A percentile compares a stretch with the other conserved stretches of the same genome.
These are phyloP conservation scores for Ceratobasidium sp. DNA, from an alignment of 1,284 basidiomycete species.

Conservation along the genomic window DNA sequence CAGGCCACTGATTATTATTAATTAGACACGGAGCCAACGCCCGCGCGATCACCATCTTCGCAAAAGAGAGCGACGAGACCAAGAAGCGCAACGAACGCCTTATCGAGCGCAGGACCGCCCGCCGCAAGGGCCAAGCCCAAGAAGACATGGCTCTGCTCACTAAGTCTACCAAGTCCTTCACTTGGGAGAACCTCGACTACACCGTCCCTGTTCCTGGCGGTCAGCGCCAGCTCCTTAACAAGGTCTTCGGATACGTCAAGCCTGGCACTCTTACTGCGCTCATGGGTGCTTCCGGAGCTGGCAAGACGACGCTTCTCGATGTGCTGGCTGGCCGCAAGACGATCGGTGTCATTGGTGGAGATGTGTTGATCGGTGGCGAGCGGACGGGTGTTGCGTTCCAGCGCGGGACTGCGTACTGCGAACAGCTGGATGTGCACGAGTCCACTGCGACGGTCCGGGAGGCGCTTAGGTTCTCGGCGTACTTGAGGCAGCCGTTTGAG, in stretches of 20 bases:
- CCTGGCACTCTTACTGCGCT: conserved; percentile 66
- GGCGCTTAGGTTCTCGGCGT: conserved; percentile 66
- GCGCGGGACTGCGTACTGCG: conserved; percentile 63
- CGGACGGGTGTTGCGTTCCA: conserved; percentile 59
- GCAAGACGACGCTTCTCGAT: conserved; percentile 63
- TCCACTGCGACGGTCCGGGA: conserved; percentile 66
- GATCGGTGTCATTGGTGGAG: conserved; percentile 60
- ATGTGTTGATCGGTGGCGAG: conserved; percentile 64
- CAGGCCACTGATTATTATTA: conserved; percentile 8
- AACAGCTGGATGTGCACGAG: conserved; percentile 63
- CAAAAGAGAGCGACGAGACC: conserved; percentile 75
- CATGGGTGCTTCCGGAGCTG: conserved; percentile 68
- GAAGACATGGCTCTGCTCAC: conserved; percentile 34
- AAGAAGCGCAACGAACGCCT: conserved; percentile 73
- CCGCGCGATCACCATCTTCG: conserved; percentile 69
- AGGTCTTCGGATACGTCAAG: conserved; percentile 65
- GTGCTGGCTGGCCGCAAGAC: conserved; percentile 64
- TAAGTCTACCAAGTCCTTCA: conserved; percentile 53
- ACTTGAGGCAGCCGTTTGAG: conserved; percentile 63
- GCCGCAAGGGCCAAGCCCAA: conserved; percentile 36
- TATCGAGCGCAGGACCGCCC: conserved; percentile 61
- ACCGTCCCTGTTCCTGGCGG: conserved; percentile 63
- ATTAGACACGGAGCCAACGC: conserved; percentile 62
- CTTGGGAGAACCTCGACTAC: conserved; percentile 59
- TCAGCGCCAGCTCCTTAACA: conserved; percentile 59